Percentiles rank a stretch among this genome's conserved stretches.
These are phyloP conservation scores for Nicotiana tabacum DNA, from an alignment of 257 asterid genomes.

Conservation along the genomic window DNA sequence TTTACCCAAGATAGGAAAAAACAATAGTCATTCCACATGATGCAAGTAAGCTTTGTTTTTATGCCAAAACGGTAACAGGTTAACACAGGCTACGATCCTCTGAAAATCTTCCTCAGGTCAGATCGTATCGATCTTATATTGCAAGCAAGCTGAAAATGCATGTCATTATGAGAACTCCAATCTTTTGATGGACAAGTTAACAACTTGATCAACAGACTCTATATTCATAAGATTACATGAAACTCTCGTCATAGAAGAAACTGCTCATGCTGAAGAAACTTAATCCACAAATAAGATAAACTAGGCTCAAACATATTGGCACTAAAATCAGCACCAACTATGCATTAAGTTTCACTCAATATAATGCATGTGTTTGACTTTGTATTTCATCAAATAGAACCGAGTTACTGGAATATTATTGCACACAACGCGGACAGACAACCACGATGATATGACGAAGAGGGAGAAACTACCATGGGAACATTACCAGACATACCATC, in stretches of 20 bases:
- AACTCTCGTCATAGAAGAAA: background rate
- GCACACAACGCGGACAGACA: background rate
- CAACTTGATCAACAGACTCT: background rate
- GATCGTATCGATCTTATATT: background rate
- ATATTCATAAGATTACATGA: background rate
- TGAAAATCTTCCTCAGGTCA: background rate
- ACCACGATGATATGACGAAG: background rate
- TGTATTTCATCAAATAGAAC: slow-evolving; percentile 1
- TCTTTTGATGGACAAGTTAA: background rate
- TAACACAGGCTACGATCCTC: background rate
- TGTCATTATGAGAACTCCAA: background rate
- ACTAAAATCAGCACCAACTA: background rate
- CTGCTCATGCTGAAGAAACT: background rate
- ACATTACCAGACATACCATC: background rate
- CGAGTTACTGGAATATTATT: background rate
- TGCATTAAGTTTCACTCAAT: background rate
- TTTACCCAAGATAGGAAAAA: background rate
- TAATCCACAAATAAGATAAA: background rate
- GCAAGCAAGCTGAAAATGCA: background rate
- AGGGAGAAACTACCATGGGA: background rate
- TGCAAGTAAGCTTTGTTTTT: background rate
- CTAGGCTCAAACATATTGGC: background rate
- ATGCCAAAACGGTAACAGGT: background rate
- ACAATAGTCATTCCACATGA: background rate
- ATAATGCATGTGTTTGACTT: background rate